Evolutionary conservation across 1,284 basidiomycete species (phyloP).

Genomic region (Wallemia hederae): DNA sequence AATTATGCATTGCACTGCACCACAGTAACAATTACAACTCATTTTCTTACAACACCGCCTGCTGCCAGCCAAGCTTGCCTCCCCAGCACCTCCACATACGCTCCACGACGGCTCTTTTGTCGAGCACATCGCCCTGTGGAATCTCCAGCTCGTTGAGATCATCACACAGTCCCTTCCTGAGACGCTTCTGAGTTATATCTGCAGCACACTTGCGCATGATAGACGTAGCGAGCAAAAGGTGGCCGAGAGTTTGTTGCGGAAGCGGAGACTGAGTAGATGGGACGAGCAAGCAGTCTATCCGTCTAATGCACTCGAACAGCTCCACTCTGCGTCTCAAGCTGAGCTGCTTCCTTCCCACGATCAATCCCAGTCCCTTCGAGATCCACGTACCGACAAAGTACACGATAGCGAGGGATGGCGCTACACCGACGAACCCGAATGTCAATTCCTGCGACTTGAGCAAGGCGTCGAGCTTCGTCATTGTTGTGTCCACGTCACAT

Average conservation of each 20-base stretch:
- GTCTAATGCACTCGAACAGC: slow-evolving; percentile 19
- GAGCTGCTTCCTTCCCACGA: slow-evolving; percentile 17
- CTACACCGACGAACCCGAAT: slow-evolving; percentile 88
- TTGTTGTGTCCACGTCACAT: slow-evolving; percentile 70
- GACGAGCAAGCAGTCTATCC: slow-evolving; percentile 4
- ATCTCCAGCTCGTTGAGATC: slow-evolving; percentile 64
- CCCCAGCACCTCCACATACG: slow-evolving; percentile 82
- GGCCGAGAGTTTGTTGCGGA: slow-evolving; percentile 7
- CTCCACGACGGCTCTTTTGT: slow-evolving; percentile 47
- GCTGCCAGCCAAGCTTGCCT: slow-evolving; percentile 25
- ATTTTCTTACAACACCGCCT: not conserved
- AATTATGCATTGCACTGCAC: not conserved
- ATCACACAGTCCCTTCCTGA: slow-evolving; percentile 48
- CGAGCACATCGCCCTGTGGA: slow-evolving; percentile 28
- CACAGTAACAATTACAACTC: not conserved
- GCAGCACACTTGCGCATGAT: not conserved
- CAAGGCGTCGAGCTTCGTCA: slow-evolving; percentile 65
- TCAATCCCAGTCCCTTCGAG: slow-evolving; percentile 22
- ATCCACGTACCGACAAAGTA: slow-evolving; percentile 35
- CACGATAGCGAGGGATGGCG: slow-evolving; percentile 55
- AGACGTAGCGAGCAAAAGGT: not conserved
- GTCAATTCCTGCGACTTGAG: slow-evolving; percentile 85
- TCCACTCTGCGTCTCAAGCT: slow-evolving; percentile 15
- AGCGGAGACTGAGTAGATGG: slow-evolving; percentile 9
- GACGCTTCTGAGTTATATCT: slow-evolving; percentile 10